These are phyloP conservation scores for Chernovozyma aurita DNA, from an alignment of 1,139 yeast species.

Conservation along the genomic window DNA sequence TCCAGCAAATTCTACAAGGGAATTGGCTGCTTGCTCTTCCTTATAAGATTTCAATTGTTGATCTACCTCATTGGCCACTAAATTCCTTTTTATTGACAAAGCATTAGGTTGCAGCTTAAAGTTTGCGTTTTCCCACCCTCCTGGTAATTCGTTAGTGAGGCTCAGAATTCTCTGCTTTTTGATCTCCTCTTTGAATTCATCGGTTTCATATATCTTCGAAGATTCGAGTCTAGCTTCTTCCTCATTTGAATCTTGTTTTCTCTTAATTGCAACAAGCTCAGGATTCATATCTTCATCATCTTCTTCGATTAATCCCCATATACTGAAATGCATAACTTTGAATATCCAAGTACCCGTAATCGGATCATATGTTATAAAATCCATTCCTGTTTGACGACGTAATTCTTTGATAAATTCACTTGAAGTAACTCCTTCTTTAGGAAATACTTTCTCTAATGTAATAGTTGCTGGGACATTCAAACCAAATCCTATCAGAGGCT, in stretches of 20 bases:
- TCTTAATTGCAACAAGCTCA: conserved; percentile 21
- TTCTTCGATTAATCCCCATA: conserved; percentile 84
- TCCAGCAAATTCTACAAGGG: conserved; percentile 22
- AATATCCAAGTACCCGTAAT: conserved; percentile 76
- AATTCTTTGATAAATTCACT: conserved; percentile 45
- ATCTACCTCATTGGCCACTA: conserved; percentile 27
- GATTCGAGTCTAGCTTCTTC: conserved; percentile 17
- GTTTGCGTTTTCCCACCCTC: conserved; percentile 26
- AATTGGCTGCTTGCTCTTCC: conserved; percentile 14
- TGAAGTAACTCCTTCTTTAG: conserved; percentile 26
- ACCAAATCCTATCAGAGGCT: conserved; percentile 69
- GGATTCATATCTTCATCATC: conserved; percentile 37
- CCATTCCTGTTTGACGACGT: conserved; percentile 57
- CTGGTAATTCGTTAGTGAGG: conserved; percentile 33
- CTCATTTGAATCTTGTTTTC: conserved; percentile 19
- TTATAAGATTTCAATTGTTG: conserved; percentile 19
- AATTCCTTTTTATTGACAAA: conserved; percentile 18
- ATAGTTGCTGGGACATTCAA: conserved; percentile 83
- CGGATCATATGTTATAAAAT: conserved; percentile 76
- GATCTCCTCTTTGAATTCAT: conserved; percentile 25
- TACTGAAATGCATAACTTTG: conserved; percentile 84
- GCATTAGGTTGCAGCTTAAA: conserved; percentile 14
- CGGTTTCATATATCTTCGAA: conserved; percentile 26
- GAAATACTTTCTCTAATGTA: conserved; percentile 64
- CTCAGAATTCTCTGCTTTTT: conserved; percentile 31